Evolutionary conservation across 2,329 filamentous ascomycete species (phyloP).

Genomic region (Fonsecaea monophora): DNA sequence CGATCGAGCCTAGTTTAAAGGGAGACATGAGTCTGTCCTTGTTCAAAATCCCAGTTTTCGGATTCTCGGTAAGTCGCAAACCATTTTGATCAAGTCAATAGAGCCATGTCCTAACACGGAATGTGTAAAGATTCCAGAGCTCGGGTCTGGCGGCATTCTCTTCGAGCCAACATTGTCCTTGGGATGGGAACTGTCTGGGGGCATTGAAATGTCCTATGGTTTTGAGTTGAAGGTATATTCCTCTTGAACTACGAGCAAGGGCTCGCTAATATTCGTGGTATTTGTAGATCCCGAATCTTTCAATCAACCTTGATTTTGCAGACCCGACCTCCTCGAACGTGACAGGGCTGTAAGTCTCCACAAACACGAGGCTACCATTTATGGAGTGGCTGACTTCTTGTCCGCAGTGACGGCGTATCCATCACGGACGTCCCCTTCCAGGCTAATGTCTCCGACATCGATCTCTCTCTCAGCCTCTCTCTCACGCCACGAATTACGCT

Average conservation of each 20-base stretch:
- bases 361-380: not conserved
- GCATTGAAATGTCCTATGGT: conserved; percentile 15
- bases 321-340: conserved; percentile 9
- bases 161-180: conserved; percentile 9
- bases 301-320: conserved; percentile 7
- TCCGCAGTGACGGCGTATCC: not conserved
- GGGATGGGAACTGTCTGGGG: conserved; percentile 14
- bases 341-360: conserved; percentile 16
- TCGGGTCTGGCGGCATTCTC: conserved; percentile 11
- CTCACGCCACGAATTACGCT: conserved; percentile 9
- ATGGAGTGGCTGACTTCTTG: not conserved
- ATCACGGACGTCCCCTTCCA: conserved; percentile 17
- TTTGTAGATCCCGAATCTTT: conserved; percentile 9
- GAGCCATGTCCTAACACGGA: not conserved
- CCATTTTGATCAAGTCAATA: not conserved
- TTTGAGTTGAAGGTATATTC: conserved; percentile 14
- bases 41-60: conserved; percentile 8
- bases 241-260: not conserved
- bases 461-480: conserved; percentile 7
- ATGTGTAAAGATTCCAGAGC: conserved; percentile 10
- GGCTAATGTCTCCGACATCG: conserved; percentile 15
- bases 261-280: not conserved
- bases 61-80: conserved; percentile 14
- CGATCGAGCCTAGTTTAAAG: not conserved
- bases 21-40: conserved; percentile 4